Evolutionary conservation across 169 alveolate genomes (phyloP).

Genomic region (Cryptosporidium muris): DNA sequence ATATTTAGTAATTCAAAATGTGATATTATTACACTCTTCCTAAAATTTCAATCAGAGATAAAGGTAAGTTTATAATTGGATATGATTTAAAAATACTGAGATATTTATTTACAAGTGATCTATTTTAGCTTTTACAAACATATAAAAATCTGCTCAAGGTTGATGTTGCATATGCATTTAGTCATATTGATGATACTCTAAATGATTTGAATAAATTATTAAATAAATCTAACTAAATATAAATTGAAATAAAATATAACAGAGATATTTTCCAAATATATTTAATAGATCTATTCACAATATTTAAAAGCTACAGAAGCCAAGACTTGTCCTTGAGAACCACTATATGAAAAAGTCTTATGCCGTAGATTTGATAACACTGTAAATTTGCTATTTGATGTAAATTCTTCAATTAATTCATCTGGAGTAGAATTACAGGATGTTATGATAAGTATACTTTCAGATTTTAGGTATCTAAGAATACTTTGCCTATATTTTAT

Average conservation of each 20-base stretch:
- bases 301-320: slow-evolving; percentile 65
- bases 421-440: slow-evolving; percentile 79
- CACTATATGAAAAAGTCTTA: slow-evolving; percentile 54
- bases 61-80: slow-evolving; percentile 31
- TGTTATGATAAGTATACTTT: slow-evolving; percentile 71
- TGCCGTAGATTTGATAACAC: slow-evolving; percentile 37
- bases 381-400: slow-evolving; percentile 3
- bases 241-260: not conserved
- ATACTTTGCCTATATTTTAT: slow-evolving; percentile 69
- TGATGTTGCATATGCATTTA: slow-evolving; percentile 35
- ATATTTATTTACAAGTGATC: not conserved
- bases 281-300: not conserved
- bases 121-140: slow-evolving; percentile 30
- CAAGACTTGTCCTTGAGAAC: slow-evolving; percentile 50
- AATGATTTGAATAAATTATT: not conserved
- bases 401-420: slow-evolving; percentile 71
- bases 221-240: not conserved
- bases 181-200: slow-evolving; percentile 37
- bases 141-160: slow-evolving; percentile 41
- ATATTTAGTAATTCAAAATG: no score
- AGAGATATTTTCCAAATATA: no score
- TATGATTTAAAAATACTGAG: not conserved
- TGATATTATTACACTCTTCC: no score
- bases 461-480: slow-evolving; percentile 70
- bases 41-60: not conserved